These are phyloP conservation scores for Crithidia sp. DNA, from an alignment of 208 protist species.

Conservation along the genomic window DNA sequence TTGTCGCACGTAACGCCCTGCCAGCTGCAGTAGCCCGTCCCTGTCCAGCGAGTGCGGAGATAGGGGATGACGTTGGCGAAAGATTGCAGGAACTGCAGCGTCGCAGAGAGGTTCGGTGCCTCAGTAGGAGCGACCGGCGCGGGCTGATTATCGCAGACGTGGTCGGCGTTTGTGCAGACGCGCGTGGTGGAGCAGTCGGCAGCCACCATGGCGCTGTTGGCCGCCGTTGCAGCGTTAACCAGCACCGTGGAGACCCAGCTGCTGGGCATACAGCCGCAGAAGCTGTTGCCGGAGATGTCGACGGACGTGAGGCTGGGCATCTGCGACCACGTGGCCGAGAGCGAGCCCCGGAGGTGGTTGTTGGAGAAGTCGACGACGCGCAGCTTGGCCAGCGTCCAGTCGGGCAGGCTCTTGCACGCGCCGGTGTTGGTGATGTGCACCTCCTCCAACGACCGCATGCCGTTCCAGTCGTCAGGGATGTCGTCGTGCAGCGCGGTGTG, in stretches of 20 bases:
- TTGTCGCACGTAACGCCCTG: slow-evolving; percentile 7
- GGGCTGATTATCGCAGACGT: too few species aligned
- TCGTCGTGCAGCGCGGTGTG: slow-evolving; percentile 1
- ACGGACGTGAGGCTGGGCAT: background rate
- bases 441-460: slow-evolving; percentile 11
- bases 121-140: too few species aligned
- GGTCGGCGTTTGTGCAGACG: too few species aligned
- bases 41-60: background rate
- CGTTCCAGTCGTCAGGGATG: slow-evolving; percentile 14
- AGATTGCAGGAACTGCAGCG: background rate
- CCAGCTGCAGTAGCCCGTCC: background rate
- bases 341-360: slow-evolving; percentile 1
- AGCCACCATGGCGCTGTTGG: background rate
- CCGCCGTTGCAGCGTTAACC: background rate
- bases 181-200: background rate
- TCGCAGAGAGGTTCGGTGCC: background rate
- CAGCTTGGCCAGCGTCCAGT: background rate
- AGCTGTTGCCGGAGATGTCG: slow-evolving; percentile 10
- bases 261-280: slow-evolving; percentile 8
- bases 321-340: background rate
- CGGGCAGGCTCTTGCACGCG: background rate
- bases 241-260: slow-evolving; percentile 3
- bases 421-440: background rate
- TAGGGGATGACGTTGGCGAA: background rate
- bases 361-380: background rate